phyloP scores from a whole-genome alignment of 2,329 filamentous ascomycete genomes.

The Pseudopithomyces maydicus region DNA sequence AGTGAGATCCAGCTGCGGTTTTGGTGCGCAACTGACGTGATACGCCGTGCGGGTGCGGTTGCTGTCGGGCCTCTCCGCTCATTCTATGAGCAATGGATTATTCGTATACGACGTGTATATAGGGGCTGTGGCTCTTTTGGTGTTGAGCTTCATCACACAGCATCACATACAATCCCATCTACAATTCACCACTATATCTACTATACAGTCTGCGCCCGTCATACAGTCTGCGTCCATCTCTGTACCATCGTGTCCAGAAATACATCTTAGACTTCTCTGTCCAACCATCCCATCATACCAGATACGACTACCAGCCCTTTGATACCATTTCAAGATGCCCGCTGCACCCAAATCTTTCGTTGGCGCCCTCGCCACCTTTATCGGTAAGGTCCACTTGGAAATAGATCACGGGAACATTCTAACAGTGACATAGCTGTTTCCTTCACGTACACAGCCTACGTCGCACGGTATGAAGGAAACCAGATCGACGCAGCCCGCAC shows the following conservation, averaged over 20 bases:
- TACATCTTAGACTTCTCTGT: background rate
- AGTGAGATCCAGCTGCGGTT: background rate
- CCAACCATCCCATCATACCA: background rate
- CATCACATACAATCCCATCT: constrained; percentile 4
- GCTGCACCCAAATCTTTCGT: constrained; percentile 36
- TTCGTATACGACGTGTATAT: constrained; percentile 7
- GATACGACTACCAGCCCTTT: background rate
- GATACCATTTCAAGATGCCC: constrained; percentile 32
- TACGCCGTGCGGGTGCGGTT: constrained; percentile 9
- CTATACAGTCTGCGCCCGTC: too few species aligned
- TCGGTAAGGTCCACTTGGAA: constrained; percentile 26
- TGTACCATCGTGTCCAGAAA: background rate
- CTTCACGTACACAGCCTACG: constrained; percentile 39
- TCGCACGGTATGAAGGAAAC: constrained; percentile 39
- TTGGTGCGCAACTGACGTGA: constrained; percentile 13
- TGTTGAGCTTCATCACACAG: constrained; percentile 4
- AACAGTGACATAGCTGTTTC: constrained; percentile 25
- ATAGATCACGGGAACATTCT: constrained; percentile 3
- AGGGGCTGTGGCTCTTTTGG: constrained; percentile 9
- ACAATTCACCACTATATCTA: background rate
- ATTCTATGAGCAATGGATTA: background rate
- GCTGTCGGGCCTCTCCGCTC: constrained; percentile 7
- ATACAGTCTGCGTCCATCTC: constrained; percentile 1
- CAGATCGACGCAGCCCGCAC: constrained; percentile 38
- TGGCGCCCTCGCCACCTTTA: constrained; percentile 37